These are phyloP conservation scores for Pseudonectria foliicola DNA, from an alignment of 2,329 filamentous ascomycete species.

Conservation along the genomic window DNA sequence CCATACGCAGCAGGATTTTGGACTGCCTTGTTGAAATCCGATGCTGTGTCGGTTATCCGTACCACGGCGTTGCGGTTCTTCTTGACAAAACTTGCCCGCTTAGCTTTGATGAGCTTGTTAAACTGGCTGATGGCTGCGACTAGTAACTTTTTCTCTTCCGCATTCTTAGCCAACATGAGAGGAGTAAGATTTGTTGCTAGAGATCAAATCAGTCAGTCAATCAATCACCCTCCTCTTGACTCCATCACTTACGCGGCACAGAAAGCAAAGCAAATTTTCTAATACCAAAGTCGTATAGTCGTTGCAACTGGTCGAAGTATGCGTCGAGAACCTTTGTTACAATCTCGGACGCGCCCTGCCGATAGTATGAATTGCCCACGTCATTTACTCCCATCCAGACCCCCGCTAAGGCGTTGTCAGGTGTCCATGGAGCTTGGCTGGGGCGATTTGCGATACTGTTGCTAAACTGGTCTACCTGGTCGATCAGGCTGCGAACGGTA, in stretches of 20 bases:
- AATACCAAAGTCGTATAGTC: slow-evolving; percentile 45
- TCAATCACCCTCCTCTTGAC: fast-evolving
- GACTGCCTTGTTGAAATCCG: slow-evolving; percentile 35
- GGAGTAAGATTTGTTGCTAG: slow-evolving; percentile 36
- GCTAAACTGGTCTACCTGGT: slow-evolving; percentile 23
- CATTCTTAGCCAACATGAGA: slow-evolving; percentile 19
- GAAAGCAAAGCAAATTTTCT: slow-evolving; percentile 54
- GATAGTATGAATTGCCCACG: slow-evolving; percentile 41
- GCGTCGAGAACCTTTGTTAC: slow-evolving; percentile 34
- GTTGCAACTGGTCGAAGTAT: slow-evolving; percentile 33
- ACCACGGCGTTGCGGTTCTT: slow-evolving; percentile 25
- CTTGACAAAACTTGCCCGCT: slow-evolving; percentile 27
- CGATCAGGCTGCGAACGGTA: slow-evolving; percentile 29
- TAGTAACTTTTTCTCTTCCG: slow-evolving; percentile 22
- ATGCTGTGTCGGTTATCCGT: slow-evolving; percentile 33
- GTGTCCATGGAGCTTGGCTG: slow-evolving; percentile 33
- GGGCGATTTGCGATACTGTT: slow-evolving; percentile 24
- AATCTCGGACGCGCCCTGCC: slow-evolving; percentile 23
- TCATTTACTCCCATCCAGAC: slow-evolving; percentile 52
- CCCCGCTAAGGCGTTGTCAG: slow-evolving; percentile 34
- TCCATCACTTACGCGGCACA: slow-evolving; percentile 38
- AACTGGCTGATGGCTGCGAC: slow-evolving; percentile 29
- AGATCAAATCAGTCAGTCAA: background rate
- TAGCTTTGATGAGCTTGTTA: slow-evolving; percentile 27
- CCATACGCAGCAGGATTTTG: slow-evolving; percentile 35